Conservation (phyloP, 2,329 filamentous ascomycete genomes). For the Aspergillus terreus region DNA sequence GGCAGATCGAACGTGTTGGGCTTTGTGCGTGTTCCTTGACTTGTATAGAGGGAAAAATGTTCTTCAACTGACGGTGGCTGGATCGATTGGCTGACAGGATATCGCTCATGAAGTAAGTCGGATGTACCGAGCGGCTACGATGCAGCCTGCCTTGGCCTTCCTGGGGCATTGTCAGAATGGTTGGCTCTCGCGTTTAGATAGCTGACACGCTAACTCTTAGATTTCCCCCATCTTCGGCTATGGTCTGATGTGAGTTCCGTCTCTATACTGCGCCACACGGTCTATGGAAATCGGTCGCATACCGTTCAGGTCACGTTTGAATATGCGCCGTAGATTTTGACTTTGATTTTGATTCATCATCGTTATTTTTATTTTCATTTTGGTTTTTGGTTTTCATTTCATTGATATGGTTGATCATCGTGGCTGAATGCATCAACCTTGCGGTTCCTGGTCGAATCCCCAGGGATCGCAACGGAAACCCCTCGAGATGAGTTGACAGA, state of each 20-base stretch:
- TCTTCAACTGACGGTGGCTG: constrained; percentile 34
- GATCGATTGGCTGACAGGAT: constrained; percentile 39
- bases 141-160: constrained; percentile 26
- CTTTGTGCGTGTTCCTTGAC: constrained; percentile 47
- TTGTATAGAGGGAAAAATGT: constrained; percentile 10
- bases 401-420: not conserved
- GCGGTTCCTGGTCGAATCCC: not conserved
- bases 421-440: not conserved
- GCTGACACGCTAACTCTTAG: constrained; percentile 36
- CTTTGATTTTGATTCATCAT: constrained; percentile 1
- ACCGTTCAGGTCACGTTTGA: constrained; percentile 33
- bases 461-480: not conserved
- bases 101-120: constrained; percentile 36
- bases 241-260: constrained; percentile 34
- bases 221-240: constrained; percentile 40
- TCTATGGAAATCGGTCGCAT: constrained; percentile 24
- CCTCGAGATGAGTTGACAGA: not conserved
- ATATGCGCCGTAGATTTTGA: constrained; percentile 7
- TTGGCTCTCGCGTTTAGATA: constrained; percentile 38
- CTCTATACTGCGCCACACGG: constrained; percentile 22
- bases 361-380: constrained; percentile 1
- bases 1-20: constrained; percentile 53
- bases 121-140: constrained; percentile 25
- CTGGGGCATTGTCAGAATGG: constrained; percentile 27
- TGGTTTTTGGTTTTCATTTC: not conserved